Percentiles rank a stretch among this genome's conserved stretches.
Conservation (phyloP, 129 eudicot species). For the Tagetes patula region DNA sequence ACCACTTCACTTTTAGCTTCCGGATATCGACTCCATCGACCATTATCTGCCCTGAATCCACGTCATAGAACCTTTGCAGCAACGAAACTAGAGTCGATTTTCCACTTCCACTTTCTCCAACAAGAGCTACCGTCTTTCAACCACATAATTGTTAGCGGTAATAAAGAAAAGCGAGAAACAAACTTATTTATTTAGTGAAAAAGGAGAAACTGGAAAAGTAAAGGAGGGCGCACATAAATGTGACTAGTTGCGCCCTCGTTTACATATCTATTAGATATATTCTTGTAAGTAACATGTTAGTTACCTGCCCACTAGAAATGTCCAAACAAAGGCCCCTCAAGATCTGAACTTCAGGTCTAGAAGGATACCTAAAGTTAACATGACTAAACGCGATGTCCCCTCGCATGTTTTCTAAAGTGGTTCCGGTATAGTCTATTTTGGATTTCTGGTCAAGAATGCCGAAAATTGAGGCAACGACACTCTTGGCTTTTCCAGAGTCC, state of each 20-base stretch:
- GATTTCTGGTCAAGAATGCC: slow-evolving; percentile 36
- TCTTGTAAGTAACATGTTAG: no score
- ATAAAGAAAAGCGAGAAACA: no score
- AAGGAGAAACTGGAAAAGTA: no score
- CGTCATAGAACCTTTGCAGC: slow-evolving; percentile 31
- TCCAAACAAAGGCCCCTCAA: slow-evolving; percentile 34
- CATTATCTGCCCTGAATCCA: slow-evolving; percentile 19
- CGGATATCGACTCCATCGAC: slow-evolving; percentile 21
- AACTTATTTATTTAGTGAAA: no score
- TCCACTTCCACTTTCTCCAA: slow-evolving; percentile 30
- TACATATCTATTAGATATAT: no score
- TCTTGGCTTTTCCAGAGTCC: slow-evolving; percentile 34
- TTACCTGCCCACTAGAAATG: slow-evolving; percentile 31
- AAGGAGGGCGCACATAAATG: no score
- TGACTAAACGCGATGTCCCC: slow-evolving; percentile 35
- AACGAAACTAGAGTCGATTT: slow-evolving; percentile 30
- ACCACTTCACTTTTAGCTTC: slow-evolving; percentile 28
- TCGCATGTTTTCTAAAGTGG: slow-evolving; percentile 27
- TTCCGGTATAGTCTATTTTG: slow-evolving; percentile 34
- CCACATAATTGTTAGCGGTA: not conserved
- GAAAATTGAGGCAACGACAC: slow-evolving; percentile 25
- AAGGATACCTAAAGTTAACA: slow-evolving; percentile 35
- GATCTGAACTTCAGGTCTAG: slow-evolving; percentile 31
- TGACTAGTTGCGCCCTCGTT: no score
- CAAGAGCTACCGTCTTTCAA: slow-evolving; percentile 27